phyloP scores from a whole-genome alignment of 2,329 filamentous ascomycete species.

The Arthrinium phaeospermum region DNA sequence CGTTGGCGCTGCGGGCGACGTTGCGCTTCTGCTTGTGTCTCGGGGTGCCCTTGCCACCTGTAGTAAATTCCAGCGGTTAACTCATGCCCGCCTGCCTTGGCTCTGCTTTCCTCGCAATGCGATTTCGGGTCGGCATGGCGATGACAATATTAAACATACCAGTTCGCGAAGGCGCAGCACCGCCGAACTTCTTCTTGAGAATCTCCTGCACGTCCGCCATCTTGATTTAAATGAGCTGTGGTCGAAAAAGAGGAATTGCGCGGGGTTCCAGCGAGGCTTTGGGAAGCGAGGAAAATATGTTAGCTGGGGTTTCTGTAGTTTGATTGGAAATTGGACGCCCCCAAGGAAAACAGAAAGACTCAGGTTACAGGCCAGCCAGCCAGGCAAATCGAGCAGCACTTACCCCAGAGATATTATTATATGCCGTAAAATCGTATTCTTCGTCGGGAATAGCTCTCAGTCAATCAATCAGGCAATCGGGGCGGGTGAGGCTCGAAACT shows the following conservation, averaged over 20 bases:
- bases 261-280: constrained; percentile 19
- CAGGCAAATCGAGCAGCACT: constrained; percentile 24
- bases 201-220: constrained; percentile 53
- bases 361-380: background rate
- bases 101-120: background rate
- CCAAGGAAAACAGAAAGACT: constrained; percentile 5
- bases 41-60: constrained; percentile 93
- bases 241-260: constrained; percentile 16
- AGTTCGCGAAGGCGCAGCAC: constrained; percentile 39
- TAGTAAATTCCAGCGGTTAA: constrained; percentile 23
- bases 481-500: constrained; percentile 30
- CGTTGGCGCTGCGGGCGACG: constrained; percentile 87
- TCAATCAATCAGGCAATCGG: constrained; percentile 25
- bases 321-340: constrained; percentile 12
- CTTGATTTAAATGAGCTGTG: constrained; percentile 21
- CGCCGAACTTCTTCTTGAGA: constrained; percentile 44
- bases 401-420: constrained; percentile 29
- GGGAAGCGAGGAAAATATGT: constrained; percentile 17
- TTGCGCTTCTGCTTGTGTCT: constrained; percentile 98
- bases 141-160: constrained; percentile 33
- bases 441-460: constrained; percentile 26
- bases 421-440: constrained; percentile 24
- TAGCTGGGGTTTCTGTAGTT: constrained; percentile 16
- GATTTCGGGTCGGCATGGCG: background rate
- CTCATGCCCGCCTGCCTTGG: background rate